phyloP scores from a whole-genome alignment of 1,139 yeast genomes.

The Lodderomyces orthopsilosis region DNA sequence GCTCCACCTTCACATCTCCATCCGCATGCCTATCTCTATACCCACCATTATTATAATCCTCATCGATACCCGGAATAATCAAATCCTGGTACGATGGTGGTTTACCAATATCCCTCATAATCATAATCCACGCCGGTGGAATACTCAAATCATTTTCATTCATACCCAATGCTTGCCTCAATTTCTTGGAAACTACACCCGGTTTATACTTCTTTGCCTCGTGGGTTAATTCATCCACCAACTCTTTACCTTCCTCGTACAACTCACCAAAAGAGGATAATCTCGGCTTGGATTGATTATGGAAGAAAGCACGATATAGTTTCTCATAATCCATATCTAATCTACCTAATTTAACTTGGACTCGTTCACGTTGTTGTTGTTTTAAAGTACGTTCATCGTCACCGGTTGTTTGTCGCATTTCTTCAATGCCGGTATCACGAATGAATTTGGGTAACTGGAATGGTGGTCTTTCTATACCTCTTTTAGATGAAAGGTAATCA shows the following conservation, averaged over 20 bases:
- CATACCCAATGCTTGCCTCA: constrained; percentile 70
- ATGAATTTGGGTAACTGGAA: constrained; percentile 79
- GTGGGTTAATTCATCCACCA: constrained; percentile 41
- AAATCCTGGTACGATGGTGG: constrained; percentile 82
- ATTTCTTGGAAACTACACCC: constrained; percentile 59
- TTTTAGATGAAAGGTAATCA: constrained; percentile 70
- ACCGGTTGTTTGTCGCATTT: constrained; percentile 58
- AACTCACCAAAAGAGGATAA: constrained; percentile 70
- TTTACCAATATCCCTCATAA: constrained; percentile 71
- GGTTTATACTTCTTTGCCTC: constrained; percentile 51
- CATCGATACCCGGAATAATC: constrained; percentile 54
- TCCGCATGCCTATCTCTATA: constrained; percentile 23
- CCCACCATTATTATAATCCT: constrained; percentile 37
- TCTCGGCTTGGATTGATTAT: constrained; percentile 71
- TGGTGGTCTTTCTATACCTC: constrained; percentile 70
- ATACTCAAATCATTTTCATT: constrained; percentile 45
- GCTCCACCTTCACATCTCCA: constrained; percentile 17
- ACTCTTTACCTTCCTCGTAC: constrained; percentile 76
- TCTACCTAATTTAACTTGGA: constrained; percentile 86
- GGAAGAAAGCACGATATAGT: constrained; percentile 84
- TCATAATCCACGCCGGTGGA: constrained; percentile 80
- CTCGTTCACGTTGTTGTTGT: constrained; percentile 77
- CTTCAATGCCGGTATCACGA: constrained; percentile 80
- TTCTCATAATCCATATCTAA: constrained; percentile 85
- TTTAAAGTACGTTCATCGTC: constrained; percentile 54